A percentile compares a stretch with the other conserved stretches of the same genome.
Conservation (phyloP, 78 protist genomes). For the Dictyostelium brefeldianum region DNA sequence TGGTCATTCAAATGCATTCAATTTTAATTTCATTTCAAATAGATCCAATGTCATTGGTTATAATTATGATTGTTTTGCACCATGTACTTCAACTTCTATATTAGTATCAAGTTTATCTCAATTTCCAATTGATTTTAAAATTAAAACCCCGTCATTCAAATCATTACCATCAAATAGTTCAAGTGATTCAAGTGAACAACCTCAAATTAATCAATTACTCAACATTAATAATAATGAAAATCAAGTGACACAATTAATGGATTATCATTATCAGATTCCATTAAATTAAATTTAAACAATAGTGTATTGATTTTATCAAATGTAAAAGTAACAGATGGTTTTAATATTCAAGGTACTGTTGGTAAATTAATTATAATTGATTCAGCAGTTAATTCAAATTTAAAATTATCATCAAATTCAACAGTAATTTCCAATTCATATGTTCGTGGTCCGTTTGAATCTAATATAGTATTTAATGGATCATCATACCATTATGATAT, state of each 20-base stretch:
- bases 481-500: neutral
- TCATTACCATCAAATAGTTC: neutral
- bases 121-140: neutral
- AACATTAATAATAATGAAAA: neutral
- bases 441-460: too few relatives aligned
- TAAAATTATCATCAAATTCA: neutral
- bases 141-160: neutral
- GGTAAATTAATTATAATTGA: neutral
- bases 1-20: neutral
- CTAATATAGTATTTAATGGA: neutral
- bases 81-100: neutral
- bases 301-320: neutral
- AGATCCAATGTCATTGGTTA: neutral
- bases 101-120: neutral
- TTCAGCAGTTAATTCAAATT: neutral
- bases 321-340: neutral
- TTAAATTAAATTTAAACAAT: neutral
- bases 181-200: too few relatives aligned
- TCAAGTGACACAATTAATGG: neutral
- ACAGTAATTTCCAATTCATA: too few relatives aligned
- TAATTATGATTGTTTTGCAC: neutral
- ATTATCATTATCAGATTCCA: neutral
- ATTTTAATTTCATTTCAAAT: conserved; percentile 6
- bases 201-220: neutral
- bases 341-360: neutral